These are phyloP conservation scores for Porcisia hertigi DNA, from an alignment of 208 protist genomes.

Conservation along the genomic window DNA sequence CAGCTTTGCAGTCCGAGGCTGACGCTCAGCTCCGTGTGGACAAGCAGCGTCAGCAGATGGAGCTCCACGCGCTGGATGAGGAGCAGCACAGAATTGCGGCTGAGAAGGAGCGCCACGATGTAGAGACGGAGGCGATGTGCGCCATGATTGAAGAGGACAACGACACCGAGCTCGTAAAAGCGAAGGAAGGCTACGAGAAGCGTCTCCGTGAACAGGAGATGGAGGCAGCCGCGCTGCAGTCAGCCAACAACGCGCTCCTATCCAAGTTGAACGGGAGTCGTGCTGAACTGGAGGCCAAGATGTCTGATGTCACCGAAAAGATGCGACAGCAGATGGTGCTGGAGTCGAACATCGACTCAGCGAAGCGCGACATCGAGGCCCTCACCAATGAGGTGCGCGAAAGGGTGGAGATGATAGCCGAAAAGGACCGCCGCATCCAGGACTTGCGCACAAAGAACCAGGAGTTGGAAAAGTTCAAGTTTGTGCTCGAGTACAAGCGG, in stretches of 20 bases:
- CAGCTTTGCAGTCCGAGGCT: slow-evolving; percentile 50
- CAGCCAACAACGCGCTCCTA: slow-evolving; percentile 83
- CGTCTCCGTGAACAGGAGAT: slow-evolving; percentile 90
- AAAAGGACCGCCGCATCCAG: slow-evolving; percentile 97
- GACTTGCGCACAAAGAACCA: slow-evolving; percentile 98
- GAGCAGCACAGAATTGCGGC: slow-evolving; percentile 55
- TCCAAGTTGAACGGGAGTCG: slow-evolving; percentile 91
- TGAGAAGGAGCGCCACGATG: slow-evolving; percentile 74
- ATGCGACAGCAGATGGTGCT: slow-evolving; percentile 79
- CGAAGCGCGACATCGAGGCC: slow-evolving; percentile 94
- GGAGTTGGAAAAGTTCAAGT: slow-evolving; percentile 99
- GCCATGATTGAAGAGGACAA: slow-evolving; percentile 95
- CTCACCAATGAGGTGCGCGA: slow-evolving; percentile 93
- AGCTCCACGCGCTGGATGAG: slow-evolving; percentile 62
- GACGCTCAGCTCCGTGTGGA: slow-evolving; percentile 38
- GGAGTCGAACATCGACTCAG: slow-evolving; percentile 92
- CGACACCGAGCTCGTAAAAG: slow-evolving; percentile 93
- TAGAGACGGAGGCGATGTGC: slow-evolving; percentile 84
- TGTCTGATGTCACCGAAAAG: slow-evolving; percentile 86
- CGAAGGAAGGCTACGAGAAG: slow-evolving; percentile 94
- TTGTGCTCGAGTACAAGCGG: slow-evolving; percentile 99
- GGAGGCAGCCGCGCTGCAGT: slow-evolving; percentile 83
- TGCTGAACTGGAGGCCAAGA: slow-evolving; percentile 92
- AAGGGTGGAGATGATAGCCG: slow-evolving; percentile 94
- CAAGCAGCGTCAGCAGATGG: slow-evolving; percentile 48